Conservation (phyloP, 2,329 filamentous ascomycete genomes). For the Cladophialophora immunda region DNA sequence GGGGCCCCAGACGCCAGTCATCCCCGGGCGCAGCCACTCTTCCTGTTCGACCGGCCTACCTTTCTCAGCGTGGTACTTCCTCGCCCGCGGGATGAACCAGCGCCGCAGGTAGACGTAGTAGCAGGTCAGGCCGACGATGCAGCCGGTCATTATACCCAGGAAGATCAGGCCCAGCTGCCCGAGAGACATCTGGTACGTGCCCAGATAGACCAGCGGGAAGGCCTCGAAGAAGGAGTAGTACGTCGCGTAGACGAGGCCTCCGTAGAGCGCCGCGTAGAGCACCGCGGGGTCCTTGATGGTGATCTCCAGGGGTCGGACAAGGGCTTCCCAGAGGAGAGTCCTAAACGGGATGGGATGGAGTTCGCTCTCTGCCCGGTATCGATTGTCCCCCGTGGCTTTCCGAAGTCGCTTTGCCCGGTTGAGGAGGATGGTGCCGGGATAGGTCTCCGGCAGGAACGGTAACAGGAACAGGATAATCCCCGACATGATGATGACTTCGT, state of each 20-base stretch:
- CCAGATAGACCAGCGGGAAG: constrained; percentile 70
- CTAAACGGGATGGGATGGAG: constrained; percentile 63
- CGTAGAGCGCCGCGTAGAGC: constrained; percentile 68
- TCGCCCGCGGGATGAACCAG: constrained; percentile 57
- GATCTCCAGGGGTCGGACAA: constrained; percentile 29
- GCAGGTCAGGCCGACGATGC: constrained; percentile 59
- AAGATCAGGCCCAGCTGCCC: constrained; percentile 69
- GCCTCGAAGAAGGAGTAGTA: constrained; percentile 70
- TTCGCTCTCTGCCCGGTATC: constrained; percentile 58
- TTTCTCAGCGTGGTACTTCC: constrained; percentile 54
- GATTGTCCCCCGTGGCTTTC: constrained; percentile 62
- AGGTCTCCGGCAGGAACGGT: constrained; percentile 71
- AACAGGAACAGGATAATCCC: constrained; percentile 67
- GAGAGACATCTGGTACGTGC: constrained; percentile 66
- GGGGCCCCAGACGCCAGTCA: constrained; percentile 48
- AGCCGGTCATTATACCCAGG: constrained; percentile 65
- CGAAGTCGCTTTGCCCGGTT: constrained; percentile 68
- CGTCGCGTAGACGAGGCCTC: constrained; percentile 61
- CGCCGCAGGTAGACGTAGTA: constrained; percentile 58
- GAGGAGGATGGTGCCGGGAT: constrained; percentile 65
- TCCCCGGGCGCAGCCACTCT: constrained; percentile 59
- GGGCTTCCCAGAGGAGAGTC: constrained; percentile 52
- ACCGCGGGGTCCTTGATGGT: constrained; percentile 68
- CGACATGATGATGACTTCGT: constrained; percentile 70
- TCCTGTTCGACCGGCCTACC: constrained; percentile 63